These are phyloP conservation scores for Pichia kudriavzevii DNA, from an alignment of 1,139 yeast species.

Conservation along the genomic window DNA sequence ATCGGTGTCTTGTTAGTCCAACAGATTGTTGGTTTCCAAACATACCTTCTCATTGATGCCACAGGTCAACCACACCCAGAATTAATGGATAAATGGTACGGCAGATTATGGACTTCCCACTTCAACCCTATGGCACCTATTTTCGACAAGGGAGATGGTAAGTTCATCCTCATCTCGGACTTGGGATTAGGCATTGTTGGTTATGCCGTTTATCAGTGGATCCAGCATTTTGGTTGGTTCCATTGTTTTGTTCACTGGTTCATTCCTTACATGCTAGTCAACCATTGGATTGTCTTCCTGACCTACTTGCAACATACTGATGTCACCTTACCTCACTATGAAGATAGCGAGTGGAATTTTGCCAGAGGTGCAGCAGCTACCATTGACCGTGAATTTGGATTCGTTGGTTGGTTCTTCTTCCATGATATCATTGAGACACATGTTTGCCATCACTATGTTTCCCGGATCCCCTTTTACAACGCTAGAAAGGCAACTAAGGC, in stretches of 20 bases:
- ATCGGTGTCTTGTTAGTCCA: slow-evolving; percentile 51
- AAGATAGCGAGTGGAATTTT: slow-evolving; percentile 68
- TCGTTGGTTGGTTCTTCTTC: slow-evolving; percentile 71
- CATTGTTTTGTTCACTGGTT: slow-evolving; percentile 65
- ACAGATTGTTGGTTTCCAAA: slow-evolving; percentile 71
- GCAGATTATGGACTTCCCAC: slow-evolving; percentile 46
- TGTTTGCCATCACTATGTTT: slow-evolving; percentile 77
- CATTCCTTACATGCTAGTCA: slow-evolving; percentile 71
- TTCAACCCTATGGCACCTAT: slow-evolving; percentile 68
- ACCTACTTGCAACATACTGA: slow-evolving; percentile 83
- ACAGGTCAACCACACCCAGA: slow-evolving; percentile 67
- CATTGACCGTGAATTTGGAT: slow-evolving; percentile 77
- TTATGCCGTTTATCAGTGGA: slow-evolving; percentile 55
- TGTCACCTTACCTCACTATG: slow-evolving; percentile 74
- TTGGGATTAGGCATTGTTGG: slow-evolving; percentile 56
- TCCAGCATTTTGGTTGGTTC: slow-evolving; percentile 54
- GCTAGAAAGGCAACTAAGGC: slow-evolving; percentile 77
- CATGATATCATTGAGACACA: slow-evolving; percentile 90
- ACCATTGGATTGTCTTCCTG: slow-evolving; percentile 85
- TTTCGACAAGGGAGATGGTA: slow-evolving; percentile 61
- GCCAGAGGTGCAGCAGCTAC: slow-evolving; percentile 89
- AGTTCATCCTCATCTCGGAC: slow-evolving; percentile 66
- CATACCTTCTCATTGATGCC: slow-evolving; percentile 60
- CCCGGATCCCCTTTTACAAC: slow-evolving; percentile 80
- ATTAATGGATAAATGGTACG: slow-evolving; percentile 25